Conservation (phyloP, 306 rosid genomes). For the Vigna radiata region DNA sequence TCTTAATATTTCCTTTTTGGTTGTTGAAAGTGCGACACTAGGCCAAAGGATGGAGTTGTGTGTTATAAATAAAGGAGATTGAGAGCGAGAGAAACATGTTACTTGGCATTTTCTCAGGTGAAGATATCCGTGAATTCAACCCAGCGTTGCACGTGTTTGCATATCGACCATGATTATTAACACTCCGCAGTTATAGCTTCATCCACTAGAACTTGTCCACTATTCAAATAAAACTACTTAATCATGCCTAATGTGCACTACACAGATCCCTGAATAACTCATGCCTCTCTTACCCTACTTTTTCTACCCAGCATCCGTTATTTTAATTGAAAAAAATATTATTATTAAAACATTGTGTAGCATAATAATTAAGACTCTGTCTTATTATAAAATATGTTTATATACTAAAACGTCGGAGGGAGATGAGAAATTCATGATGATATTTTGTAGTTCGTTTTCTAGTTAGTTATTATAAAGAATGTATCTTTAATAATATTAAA, state of each 20-base stretch:
- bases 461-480: too few species aligned
- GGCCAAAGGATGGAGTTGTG: conserved; percentile 18
- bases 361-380: too few species aligned
- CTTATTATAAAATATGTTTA: too few species aligned
- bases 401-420: too few species aligned
- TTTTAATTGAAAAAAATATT: too few species aligned
- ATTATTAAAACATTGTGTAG: too few species aligned
- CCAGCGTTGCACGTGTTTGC: conserved; percentile 40
- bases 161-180: neutral
- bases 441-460: too few species aligned
- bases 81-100: conserved; percentile 10
- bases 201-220: neutral
- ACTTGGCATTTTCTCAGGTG: conserved; percentile 5
- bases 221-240: conserved; percentile 25
- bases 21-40: neutral
- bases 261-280: conserved; percentile 29
- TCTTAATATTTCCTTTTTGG: neutral
- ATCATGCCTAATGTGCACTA: neutral
- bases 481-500: too few species aligned
- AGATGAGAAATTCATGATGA: too few species aligned
- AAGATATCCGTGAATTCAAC: conserved; percentile 6
- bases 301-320: neutral
- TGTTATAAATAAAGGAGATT: neutral
- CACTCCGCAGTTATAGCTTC: conserved; percentile 42
- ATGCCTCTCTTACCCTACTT: neutral